Conservation (phyloP, 2,329 filamentous ascomycete species). For the Aspergillus hiratsukae region DNA sequence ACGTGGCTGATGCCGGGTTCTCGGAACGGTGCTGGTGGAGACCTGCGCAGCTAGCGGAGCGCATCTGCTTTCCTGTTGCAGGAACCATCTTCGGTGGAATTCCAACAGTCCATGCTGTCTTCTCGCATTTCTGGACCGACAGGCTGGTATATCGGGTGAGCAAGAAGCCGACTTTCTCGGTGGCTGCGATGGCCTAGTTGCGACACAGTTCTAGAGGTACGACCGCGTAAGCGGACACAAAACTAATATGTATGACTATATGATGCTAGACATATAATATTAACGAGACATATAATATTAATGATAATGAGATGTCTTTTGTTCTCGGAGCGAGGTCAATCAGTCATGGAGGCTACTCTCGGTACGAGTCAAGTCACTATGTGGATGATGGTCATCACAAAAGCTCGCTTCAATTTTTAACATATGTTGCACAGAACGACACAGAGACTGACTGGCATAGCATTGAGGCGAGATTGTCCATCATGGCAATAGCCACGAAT, state of each 20-base stretch:
- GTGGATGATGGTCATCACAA: too few species aligned
- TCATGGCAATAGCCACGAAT: too few species aligned
- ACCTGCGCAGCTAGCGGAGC: conserved; percentile 59
- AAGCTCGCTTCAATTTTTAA: too few species aligned
- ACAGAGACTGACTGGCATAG: too few species aligned
- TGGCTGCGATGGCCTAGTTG: neutral
- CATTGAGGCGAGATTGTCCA: too few species aligned
- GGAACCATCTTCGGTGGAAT: conserved; percentile 65
- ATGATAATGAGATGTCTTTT: neutral
- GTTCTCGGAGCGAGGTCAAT: too few species aligned
- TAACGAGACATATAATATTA: neutral
- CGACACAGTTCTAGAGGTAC: neutral
- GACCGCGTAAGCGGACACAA: neutral
- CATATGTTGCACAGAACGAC: too few species aligned
- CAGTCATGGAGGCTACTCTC: neutral
- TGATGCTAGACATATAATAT: neutral
- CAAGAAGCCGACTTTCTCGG: conserved; percentile 52
- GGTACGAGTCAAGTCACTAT: too few species aligned
- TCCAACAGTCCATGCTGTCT: conserved; percentile 62
- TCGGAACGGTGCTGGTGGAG: conserved; percentile 53
- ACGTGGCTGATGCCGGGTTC: conserved; percentile 59
- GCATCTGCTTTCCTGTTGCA: conserved; percentile 61
- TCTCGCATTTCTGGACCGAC: conserved; percentile 67
- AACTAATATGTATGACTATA: neutral
- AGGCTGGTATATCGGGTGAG: conserved; percentile 68